Percentiles rank a stretch among this genome's conserved stretches.
Evolutionary conservation across 371 early-diverging fungal genomes (phyloP).

Genomic region (Choanephora cucurbitarum): DNA sequence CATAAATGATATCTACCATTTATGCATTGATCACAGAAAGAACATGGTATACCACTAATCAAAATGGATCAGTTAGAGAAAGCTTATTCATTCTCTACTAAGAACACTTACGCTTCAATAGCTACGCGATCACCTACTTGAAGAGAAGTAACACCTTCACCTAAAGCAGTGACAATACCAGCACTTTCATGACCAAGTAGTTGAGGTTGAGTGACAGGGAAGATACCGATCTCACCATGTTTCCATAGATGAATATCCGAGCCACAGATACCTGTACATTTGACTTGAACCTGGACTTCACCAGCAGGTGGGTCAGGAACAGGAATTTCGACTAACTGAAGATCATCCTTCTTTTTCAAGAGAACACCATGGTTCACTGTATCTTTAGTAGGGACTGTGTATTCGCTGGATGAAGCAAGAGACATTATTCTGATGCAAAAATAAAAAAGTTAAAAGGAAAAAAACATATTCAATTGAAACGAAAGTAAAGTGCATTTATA

Average conservation of each 20-base stretch:
- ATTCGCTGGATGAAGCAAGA: constrained; percentile 18
- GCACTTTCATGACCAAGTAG: constrained; percentile 44
- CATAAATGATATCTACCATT: constrained; percentile 49
- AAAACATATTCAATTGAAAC: neutral
- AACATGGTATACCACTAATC: constrained; percentile 55
- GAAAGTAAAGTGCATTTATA: neutral
- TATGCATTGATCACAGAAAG: constrained; percentile 47
- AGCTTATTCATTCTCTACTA: constrained; percentile 14
- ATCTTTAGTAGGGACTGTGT: constrained; percentile 24
- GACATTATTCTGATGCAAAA: constrained; percentile 10
- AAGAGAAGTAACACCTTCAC: constrained; percentile 36
- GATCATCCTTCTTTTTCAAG: constrained; percentile 39
- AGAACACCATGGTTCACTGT: constrained; percentile 37
- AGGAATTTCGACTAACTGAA: constrained; percentile 41
- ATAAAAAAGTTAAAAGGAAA: constrained; percentile 2
- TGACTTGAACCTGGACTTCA: constrained; percentile 43
- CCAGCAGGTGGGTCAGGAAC: constrained; percentile 34
- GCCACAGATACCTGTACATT: constrained; percentile 48
- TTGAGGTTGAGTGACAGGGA: constrained; percentile 36
- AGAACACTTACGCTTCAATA: constrained; percentile 40
- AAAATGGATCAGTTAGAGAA: no score
- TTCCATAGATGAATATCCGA: constrained; percentile 49
- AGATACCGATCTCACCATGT: constrained; percentile 51
- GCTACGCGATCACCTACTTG: constrained; percentile 54
- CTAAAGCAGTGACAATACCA: constrained; percentile 37